These are phyloP conservation scores for Vitis labrusca DNA, from an alignment of 164 flowering plant species.

Conservation along the genomic window DNA sequence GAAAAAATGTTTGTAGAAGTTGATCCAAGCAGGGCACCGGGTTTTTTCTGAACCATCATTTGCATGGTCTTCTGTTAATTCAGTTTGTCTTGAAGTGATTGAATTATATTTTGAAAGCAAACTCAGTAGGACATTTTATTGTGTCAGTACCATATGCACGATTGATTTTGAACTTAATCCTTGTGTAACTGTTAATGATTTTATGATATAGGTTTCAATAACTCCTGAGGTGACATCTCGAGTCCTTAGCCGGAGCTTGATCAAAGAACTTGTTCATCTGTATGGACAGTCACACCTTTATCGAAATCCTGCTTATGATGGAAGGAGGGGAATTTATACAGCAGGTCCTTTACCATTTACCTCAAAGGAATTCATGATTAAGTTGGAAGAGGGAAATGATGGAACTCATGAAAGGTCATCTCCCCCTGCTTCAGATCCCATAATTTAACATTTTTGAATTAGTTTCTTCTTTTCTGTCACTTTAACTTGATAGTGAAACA, in stretches of 20 bases:
- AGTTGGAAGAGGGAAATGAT: not conserved
- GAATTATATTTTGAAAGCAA: too few species aligned
- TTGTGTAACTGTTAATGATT: not conserved
- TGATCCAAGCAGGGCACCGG: too few species aligned
- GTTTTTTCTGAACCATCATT: too few species aligned
- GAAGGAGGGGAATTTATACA: not conserved
- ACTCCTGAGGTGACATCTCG: not conserved
- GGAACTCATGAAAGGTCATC: not conserved
- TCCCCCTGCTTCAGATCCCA: not conserved
- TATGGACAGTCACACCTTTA: not conserved
- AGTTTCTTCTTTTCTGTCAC: not conserved
- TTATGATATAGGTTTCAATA: not conserved
- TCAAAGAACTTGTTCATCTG: not conserved
- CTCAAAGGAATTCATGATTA: slow-evolving; percentile 7
- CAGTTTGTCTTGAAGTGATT: too few species aligned
- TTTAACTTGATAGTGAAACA: not conserved
- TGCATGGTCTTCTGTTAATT: too few species aligned
- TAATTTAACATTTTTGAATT: not conserved
- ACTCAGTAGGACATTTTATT: too few species aligned
- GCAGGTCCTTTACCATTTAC: slow-evolving; percentile 9
- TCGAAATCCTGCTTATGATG: slow-evolving; percentile 6
- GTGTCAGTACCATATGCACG: too few species aligned
- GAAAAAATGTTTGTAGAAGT: too few species aligned
- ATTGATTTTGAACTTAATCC: too few species aligned
- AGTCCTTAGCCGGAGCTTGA: not conserved